These are phyloP conservation scores for Paraleonurus japonicus DNA, from an alignment of 257 asterid species.

Conservation along the genomic window DNA sequence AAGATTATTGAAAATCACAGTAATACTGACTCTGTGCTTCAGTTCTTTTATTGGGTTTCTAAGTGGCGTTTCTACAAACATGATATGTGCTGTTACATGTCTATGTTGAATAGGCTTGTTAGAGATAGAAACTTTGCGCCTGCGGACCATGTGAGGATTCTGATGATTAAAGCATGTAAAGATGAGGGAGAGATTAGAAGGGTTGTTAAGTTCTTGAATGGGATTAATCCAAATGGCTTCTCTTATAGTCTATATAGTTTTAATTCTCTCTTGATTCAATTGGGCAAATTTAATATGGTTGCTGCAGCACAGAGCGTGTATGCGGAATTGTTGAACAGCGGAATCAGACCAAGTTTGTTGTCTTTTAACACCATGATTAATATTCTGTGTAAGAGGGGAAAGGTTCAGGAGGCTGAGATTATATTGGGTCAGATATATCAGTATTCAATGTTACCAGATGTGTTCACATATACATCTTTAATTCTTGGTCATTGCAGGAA, in stretches of 20 bases:
- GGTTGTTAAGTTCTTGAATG: slow-evolving; percentile 63
- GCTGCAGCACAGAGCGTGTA: slow-evolving; percentile 56
- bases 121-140: slow-evolving; percentile 48
- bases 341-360: slow-evolving; percentile 60
- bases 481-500: slow-evolving; percentile 88
- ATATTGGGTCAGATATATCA: slow-evolving; percentile 55
- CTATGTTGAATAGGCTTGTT: slow-evolving; percentile 78
- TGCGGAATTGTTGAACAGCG: slow-evolving; percentile 46
- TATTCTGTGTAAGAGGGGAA: slow-evolving; percentile 78
- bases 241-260: slow-evolving; percentile 59
- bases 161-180: slow-evolving; percentile 69
- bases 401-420: slow-evolving; percentile 65
- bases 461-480: slow-evolving; percentile 73
- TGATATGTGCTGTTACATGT: slow-evolving; percentile 63
- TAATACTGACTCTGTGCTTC: slow-evolving; percentile 51
- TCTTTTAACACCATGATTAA: slow-evolving; percentile 84
- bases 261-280: slow-evolving; percentile 81
- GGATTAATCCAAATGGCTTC: slow-evolving; percentile 42
- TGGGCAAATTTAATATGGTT: slow-evolving; percentile 72
- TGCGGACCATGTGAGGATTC: slow-evolving; percentile 76
- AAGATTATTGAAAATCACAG: slow-evolving; percentile 42
- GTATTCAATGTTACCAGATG: slow-evolving; percentile 68
- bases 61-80: slow-evolving; percentile 77
- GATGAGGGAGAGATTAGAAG: slow-evolving; percentile 50
- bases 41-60: slow-evolving; percentile 82